Conservation (phyloP, 2,329 filamentous ascomycete genomes). For the Ceratocystiopsis minuta region DNA sequence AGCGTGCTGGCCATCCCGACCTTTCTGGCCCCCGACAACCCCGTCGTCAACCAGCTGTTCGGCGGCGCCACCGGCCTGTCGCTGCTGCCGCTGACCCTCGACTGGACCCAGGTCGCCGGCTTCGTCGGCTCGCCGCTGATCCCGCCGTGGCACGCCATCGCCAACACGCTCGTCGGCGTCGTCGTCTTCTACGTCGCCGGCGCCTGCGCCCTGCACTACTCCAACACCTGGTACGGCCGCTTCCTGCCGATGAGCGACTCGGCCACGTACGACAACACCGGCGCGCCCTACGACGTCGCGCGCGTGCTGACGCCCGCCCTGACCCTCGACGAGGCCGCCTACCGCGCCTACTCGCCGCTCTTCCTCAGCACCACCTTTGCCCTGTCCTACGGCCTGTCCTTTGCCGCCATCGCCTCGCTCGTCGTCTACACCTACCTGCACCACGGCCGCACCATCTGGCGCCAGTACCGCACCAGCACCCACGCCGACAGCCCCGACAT, state of each 20-base stretch:
- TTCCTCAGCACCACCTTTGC: slow-evolving; percentile 58
- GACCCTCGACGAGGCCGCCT: slow-evolving; percentile 44
- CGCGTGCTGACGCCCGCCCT: slow-evolving; percentile 43
- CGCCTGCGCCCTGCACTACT: slow-evolving; percentile 44
- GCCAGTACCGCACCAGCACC: slow-evolving; percentile 39
- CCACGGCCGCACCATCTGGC: slow-evolving; percentile 48
- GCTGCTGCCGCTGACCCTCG: slow-evolving; percentile 26
- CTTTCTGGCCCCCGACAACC: slow-evolving; percentile 29
- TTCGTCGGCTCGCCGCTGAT: slow-evolving; percentile 51
- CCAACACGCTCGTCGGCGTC: slow-evolving; percentile 52
- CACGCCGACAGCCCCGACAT: slow-evolving; percentile 39
- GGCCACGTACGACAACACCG: slow-evolving; percentile 54
- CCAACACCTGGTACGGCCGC: slow-evolving; percentile 42
- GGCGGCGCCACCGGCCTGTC: slow-evolving; percentile 26
- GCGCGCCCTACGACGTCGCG: slow-evolving; percentile 42
- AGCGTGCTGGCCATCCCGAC: slow-evolving; percentile 29
- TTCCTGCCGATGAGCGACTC: slow-evolving; percentile 55
- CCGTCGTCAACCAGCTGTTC: slow-evolving; percentile 29
- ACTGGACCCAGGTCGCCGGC: slow-evolving; percentile 47
- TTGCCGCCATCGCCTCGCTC: slow-evolving; percentile 51
- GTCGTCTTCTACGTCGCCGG: slow-evolving; percentile 46
- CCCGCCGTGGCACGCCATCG: slow-evolving; percentile 55
- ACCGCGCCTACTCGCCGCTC: slow-evolving; percentile 48
- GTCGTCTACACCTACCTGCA: slow-evolving; percentile 51
- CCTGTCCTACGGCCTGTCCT: slow-evolving; percentile 51